Percentiles rank a stretch among this genome's conserved stretches.
phyloP scores from a whole-genome alignment of 495 filamentous ascomycete genomes.

The Articulospora tetracladia region DNA sequence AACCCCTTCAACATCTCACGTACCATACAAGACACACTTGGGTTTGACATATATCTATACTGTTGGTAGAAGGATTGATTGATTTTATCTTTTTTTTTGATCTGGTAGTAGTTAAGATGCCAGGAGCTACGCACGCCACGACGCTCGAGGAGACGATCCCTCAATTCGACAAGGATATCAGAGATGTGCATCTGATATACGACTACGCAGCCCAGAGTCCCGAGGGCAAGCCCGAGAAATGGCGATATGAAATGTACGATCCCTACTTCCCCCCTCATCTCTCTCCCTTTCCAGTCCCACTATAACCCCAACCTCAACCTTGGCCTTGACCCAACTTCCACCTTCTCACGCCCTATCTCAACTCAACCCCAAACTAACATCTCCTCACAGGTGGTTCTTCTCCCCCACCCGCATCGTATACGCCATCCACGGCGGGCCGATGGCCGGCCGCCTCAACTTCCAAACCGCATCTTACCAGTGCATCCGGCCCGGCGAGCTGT shows the following conservation, averaged over 20 bases:
- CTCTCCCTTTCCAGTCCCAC: no score
- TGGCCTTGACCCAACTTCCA: no score
- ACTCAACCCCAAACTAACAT: neutral
- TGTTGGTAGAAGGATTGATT: no score
- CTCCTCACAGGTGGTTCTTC: constrained; percentile 31
- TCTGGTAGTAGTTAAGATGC: constrained; percentile 1
- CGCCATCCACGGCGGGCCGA: constrained; percentile 38
- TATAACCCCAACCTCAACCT: no score
- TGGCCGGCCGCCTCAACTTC: constrained; percentile 37
- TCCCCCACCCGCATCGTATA: constrained; percentile 39
- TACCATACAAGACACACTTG: no score
- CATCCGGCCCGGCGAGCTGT: constrained; percentile 34
- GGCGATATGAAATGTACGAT: constrained; percentile 37
- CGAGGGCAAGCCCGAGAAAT: constrained; percentile 34
- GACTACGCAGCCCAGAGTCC: constrained; percentile 32
- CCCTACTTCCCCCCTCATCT: neutral
- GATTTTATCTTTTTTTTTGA: no score
- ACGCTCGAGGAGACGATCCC: constrained; percentile 18
- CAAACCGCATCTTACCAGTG: constrained; percentile 37
- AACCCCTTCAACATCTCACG: no score
- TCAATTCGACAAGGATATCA: constrained; percentile 34
- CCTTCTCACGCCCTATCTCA: no score
- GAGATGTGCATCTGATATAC: constrained; percentile 38
- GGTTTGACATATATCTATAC: no score
- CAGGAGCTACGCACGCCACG: constrained; percentile 6